phyloP scores from a whole-genome alignment of 257 asterid genomes.

The Nicotiana paniculata region DNA sequence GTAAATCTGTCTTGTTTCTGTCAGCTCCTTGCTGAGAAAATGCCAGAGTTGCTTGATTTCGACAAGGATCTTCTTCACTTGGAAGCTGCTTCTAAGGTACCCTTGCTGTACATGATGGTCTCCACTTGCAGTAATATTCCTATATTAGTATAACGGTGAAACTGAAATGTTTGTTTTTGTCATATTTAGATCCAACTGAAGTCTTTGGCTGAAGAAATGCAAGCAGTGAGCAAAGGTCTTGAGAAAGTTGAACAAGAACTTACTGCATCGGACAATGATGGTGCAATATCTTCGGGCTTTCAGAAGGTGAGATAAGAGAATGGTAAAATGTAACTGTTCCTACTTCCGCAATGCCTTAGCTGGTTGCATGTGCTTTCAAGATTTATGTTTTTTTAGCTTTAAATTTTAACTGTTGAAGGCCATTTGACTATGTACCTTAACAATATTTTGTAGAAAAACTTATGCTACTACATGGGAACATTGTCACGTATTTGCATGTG shows the following conservation, averaged over 20 bases:
- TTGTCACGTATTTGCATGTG: background rate
- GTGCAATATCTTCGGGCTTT: conserved; percentile 79
- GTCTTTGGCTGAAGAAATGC: conserved; percentile 99
- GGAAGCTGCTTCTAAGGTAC: conserved; percentile 96
- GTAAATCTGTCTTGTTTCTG: background rate
- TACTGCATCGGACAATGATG: conserved; percentile 77
- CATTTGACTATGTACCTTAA: background rate
- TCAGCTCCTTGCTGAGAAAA: conserved; percentile 82
- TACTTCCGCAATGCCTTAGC: background rate
- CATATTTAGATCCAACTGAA: conserved; percentile 70
- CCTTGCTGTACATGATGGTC: conserved; percentile 1
- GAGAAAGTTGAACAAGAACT: conserved; percentile 97
- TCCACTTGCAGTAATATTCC: conserved; percentile 6
- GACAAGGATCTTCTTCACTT: conserved; percentile 81
- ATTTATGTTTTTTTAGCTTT: background rate
- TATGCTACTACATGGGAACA: background rate
- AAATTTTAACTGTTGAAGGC: background rate
- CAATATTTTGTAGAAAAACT: background rate
- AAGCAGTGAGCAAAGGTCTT: conserved; percentile 97
- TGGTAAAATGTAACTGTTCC: background rate
- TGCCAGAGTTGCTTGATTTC: conserved; percentile 87
- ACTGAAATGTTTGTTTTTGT: conserved; percentile 21
- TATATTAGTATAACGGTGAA: conserved; percentile 1
- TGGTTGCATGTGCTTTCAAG: background rate
- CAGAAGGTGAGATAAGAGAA: conserved; percentile 55